phyloP scores from a whole-genome alignment of 2,329 filamentous ascomycete genomes.

The Sporothrix euskadiensis region DNA sequence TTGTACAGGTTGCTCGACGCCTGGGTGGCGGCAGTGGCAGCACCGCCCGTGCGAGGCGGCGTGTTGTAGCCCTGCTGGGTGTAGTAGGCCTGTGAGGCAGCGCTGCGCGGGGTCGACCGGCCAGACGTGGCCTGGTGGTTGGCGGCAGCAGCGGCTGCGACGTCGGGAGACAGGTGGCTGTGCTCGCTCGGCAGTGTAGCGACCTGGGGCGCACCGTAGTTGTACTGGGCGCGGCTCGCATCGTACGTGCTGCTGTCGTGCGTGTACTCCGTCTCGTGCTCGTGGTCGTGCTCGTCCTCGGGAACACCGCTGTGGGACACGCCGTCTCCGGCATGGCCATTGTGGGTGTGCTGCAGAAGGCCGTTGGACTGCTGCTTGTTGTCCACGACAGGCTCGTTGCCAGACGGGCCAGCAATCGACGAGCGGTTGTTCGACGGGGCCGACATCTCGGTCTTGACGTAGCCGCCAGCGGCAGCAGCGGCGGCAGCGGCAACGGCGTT shows the following conservation, averaged over 20 bases:
- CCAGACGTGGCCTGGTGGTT: constrained; percentile 77
- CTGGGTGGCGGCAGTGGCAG: constrained; percentile 39
- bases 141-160: constrained; percentile 69
- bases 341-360: constrained; percentile 59
- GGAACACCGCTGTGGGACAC: constrained; percentile 51
- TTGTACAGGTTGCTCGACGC: constrained; percentile 83
- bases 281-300: constrained; percentile 69
- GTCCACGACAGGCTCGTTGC: constrained; percentile 60
- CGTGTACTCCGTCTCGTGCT: constrained; percentile 81
- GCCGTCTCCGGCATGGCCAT: constrained; percentile 56
- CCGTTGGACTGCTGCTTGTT: constrained; percentile 65
- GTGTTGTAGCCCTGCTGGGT: constrained; percentile 71
- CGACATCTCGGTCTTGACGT: constrained; percentile 80
- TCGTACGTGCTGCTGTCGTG: constrained; percentile 78
- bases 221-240: constrained; percentile 69
- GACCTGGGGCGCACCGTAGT: constrained; percentile 64
- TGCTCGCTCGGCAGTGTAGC: constrained; percentile 69
- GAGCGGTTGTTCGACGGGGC: constrained; percentile 71
- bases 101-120: constrained; percentile 80
- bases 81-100: constrained; percentile 72
- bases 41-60: constrained; percentile 65
- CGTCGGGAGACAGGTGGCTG: constrained; percentile 74
- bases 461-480: constrained; percentile 47
- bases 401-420: constrained; percentile 57
- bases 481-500: constrained; percentile 24